phyloP scores from a whole-genome alignment of 495 filamentous ascomycete species.

The Neurospora sp. region DNA sequence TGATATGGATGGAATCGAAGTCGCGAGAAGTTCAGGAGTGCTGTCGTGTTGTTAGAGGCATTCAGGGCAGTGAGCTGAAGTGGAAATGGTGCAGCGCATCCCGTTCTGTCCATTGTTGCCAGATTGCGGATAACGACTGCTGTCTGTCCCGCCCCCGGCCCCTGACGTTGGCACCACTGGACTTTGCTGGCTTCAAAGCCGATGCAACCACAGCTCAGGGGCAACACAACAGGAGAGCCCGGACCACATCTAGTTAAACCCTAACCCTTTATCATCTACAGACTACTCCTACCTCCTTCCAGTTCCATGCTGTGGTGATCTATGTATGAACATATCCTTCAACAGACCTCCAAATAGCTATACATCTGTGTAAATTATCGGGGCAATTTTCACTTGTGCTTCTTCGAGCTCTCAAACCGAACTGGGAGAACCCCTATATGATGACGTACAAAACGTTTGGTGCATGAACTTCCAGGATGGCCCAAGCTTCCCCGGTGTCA shows the following conservation, averaged over 20 bases:
- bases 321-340: not conserved
- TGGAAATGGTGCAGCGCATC: conserved; percentile 9
- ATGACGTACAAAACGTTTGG: not conserved
- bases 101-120: conserved; percentile 14
- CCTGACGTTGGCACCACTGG: not conserved
- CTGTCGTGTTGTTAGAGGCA: conserved; percentile 8
- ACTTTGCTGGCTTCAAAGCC: conserved; percentile 5
- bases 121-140: conserved; percentile 19
- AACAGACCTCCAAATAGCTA: not conserved
- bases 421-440: not conserved
- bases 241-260: not conserved
- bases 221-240: not conserved
- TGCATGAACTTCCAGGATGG: not conserved
- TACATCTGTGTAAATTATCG: not conserved
- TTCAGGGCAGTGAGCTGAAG: conserved; percentile 6
- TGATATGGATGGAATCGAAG: not conserved
- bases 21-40: not conserved
- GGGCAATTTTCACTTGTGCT: not conserved
- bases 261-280: not conserved
- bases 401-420: not conserved
- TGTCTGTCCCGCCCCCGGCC: not conserved
- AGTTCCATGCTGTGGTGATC: not conserved
- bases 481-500: not conserved
- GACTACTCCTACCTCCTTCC: not conserved
- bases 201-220: conserved; percentile 7